A percentile compares a stretch with the other conserved stretches of the same genome.
Conservation (phyloP, 768 basidiomycete genomes). For the Suillus alpinus region DNA sequence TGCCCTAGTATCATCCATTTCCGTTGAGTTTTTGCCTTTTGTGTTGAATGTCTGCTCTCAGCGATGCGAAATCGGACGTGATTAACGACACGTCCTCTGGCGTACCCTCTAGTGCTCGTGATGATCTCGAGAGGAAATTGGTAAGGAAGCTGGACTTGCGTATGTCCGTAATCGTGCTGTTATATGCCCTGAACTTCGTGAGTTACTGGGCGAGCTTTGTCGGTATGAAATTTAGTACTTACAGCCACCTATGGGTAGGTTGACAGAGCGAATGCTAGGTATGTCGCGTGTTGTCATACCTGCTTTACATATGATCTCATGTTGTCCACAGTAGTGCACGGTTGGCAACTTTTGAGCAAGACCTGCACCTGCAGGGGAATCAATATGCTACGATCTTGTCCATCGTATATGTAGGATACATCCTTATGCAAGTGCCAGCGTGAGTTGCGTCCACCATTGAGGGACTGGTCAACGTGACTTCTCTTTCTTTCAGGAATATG, state of each 20-base stretch:
- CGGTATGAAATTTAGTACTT: background rate
- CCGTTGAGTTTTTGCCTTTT: too few species aligned
- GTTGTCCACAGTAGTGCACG: conserved; percentile 39
- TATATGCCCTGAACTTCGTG: conserved; percentile 6
- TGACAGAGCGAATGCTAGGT: conserved; percentile 2
- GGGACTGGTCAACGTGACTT: too few species aligned
- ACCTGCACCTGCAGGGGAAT: too few species aligned
- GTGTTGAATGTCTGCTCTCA: too few species aligned
- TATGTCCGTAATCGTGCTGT: background rate
- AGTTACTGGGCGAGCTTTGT: background rate
- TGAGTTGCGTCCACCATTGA: too few species aligned
- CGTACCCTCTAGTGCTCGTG: background rate
- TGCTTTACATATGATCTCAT: background rate
- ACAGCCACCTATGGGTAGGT: background rate
- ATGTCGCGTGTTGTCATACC: background rate
- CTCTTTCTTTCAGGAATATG: too few species aligned
- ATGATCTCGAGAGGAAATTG: background rate
- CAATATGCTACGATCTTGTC: too few species aligned
- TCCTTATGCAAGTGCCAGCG: too few species aligned
- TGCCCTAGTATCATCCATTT: too few species aligned
- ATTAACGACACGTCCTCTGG: background rate
- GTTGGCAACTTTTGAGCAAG: conserved; percentile 61
- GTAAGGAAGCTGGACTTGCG: conserved; percentile 1
- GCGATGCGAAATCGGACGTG: too few species aligned
- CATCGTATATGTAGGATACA: too few species aligned